phyloP scores from a whole-genome alignment of 352 stramenopile genomes.

The Saprolegnia parasitica region DNA sequence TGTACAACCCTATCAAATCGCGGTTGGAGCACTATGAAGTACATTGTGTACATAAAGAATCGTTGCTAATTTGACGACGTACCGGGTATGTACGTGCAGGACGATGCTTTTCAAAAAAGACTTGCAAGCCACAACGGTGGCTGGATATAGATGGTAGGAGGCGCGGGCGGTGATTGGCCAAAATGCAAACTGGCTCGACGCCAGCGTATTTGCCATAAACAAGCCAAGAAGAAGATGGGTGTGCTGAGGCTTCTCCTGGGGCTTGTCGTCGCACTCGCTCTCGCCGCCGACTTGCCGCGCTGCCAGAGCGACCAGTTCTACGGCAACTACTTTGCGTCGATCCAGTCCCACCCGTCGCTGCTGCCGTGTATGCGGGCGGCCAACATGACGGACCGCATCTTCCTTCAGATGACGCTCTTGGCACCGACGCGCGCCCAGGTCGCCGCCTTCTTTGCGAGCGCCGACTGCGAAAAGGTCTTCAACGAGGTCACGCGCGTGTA shows the following conservation, averaged over 20 bases:
- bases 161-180: too few species aligned
- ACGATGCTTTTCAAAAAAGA: not conserved
- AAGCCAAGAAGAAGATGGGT: not conserved
- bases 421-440: constrained; percentile 7
- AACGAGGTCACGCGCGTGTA: constrained; percentile 6
- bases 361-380: constrained; percentile 2
- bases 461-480: constrained; percentile 5
- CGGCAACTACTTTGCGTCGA: not conserved
- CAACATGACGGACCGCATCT: constrained; percentile 7
- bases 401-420: constrained; percentile 4
- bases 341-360: not conserved
- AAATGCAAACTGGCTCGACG: too few species aligned
- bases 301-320: constrained; percentile 16
- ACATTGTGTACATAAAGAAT: too few species aligned
- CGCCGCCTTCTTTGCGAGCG: constrained; percentile 5
- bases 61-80: too few species aligned
- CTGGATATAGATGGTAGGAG: too few species aligned
- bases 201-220: not conserved
- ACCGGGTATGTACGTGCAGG: too few species aligned
- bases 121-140: too few species aligned
- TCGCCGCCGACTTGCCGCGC: not conserved
- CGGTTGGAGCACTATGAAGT: too few species aligned
- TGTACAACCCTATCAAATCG: too few species aligned
- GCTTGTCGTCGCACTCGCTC: not conserved
- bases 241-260: not conserved